Base-by-base conservation (phyloP, 1,284 basidiomycete genomes). In the Hortiboletus rubellus region DNA sequence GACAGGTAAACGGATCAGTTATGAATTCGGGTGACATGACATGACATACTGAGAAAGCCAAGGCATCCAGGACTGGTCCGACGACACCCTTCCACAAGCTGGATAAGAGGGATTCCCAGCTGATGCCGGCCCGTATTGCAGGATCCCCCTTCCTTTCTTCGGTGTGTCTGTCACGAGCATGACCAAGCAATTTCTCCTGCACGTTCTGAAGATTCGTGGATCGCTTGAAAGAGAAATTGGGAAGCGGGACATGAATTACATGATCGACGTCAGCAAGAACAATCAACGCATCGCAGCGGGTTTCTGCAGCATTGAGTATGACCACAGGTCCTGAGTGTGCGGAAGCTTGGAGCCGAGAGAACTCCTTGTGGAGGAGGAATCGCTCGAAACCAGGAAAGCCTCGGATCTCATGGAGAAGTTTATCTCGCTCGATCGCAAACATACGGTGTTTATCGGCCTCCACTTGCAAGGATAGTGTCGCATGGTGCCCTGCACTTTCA, bases 41-140 rank as follows among this genome's bases (percentile, higher is more conserved):
- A n/a, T 11, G 6, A 43, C 50, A 3, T 34, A 54, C 51, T 10
- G 34, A 27, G 7, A 54, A 42, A 3, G 40, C 48, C 8, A 61
- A 15, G 5, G 48, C 49, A 17, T 54, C 42, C 24, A 61, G 27
- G n/a, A 61, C 43, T 1, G 60, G 60, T 43, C 46, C 51, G 5
- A 56, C 58, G 2, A 60, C 17, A 30, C 17, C 12, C 0, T 24
- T 12, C 41, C 43, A 44, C 15, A 61, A 33, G 4, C 27, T 22
- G 2, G 54, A 48, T 17, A 56, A 30, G 33, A 56, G 40, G 7
- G n/a, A 34, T 10, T 31, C 30, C 55, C 55, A 51, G 14, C 27
- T 30, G 14, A 10, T 4, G 2, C 17, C 10, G 4, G 8, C 37
- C 42, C n/a, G 46, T 4, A 15, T 7, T 15, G 41, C 15, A 18